Evolutionary conservation across 352 stramenopile genomes (phyloP).

Genomic region (Phytophthora hibernalis): DNA sequence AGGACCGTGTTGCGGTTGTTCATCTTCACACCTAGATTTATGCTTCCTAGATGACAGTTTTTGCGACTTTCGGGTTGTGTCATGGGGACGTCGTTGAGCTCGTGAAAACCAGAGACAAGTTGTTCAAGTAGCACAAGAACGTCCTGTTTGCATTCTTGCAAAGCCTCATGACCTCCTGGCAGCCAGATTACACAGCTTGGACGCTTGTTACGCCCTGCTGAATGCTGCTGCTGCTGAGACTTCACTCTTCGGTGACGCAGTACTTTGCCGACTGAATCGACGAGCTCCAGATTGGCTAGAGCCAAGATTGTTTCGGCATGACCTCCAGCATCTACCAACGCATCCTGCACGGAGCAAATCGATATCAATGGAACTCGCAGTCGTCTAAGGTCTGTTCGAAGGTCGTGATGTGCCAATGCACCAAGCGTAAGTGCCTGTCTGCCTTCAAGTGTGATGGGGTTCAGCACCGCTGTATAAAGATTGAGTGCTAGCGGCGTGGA

Average conservation of each 20-base stretch:
- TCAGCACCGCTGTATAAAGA: slow-evolving; percentile 95
- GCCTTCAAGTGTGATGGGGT: slow-evolving; percentile 93
- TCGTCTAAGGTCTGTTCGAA: slow-evolving; percentile 48
- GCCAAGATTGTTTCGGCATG: slow-evolving; percentile 85
- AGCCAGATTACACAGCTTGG: slow-evolving; percentile 83
- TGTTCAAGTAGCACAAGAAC: slow-evolving; percentile 92
- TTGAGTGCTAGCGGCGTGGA: slow-evolving; percentile 95
- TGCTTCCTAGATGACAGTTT: slow-evolving; percentile 9
- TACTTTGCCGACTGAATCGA: slow-evolving; percentile 85
- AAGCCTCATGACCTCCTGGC: slow-evolving; percentile 92
- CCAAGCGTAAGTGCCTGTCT: slow-evolving; percentile 91
- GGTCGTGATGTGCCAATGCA: slow-evolving; percentile 85
- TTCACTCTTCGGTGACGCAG: slow-evolving; percentile 45
- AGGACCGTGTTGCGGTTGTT: slow-evolving; percentile 22
- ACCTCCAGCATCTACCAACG: slow-evolving; percentile 78
- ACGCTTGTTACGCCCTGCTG: slow-evolving; percentile 24
- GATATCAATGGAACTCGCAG: slow-evolving; percentile 87
- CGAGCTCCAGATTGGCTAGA: slow-evolving; percentile 54
- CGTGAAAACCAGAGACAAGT: slow-evolving; percentile 94
- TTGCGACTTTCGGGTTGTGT: slow-evolving; percentile 34
- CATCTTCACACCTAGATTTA: slow-evolving; percentile 30
- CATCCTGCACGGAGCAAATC: slow-evolving; percentile 90
- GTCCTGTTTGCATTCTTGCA: slow-evolving; percentile 93
- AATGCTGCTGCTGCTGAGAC: slow-evolving; percentile 23
- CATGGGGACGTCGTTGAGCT: slow-evolving; percentile 77